Base-by-base conservation (phyloP, 2,329 filamentous ascomycete species). In the Aspergillus phoenicis region DNA sequence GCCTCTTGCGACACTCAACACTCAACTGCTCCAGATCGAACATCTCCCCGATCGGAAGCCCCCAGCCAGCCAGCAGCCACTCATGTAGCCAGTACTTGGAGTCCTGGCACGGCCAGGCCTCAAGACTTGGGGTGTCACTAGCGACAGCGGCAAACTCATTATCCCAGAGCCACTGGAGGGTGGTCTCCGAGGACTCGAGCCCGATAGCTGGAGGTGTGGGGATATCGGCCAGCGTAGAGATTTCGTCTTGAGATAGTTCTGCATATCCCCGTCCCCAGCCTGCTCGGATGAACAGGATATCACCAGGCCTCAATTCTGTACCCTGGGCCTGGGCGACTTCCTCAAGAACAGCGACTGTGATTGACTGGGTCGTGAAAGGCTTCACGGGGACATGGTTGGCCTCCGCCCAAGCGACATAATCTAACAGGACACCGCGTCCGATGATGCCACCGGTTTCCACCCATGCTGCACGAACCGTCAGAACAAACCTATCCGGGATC, bases 11-110 rank as follows among this genome's bases (percentile, higher is more conserved):
- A 28, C 47, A 51, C 26, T 51, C 47, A 15, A 20, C 24, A n/a
- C 47, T 51, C 28, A 51, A 26, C 47, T 17, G 47, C 47, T 51
- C 47, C 4, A 30, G 7, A 30, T 51, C 26, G 52, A 72, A 66
- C 47, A 71, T 47, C 61, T 73, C 70, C 8, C 71, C 71, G 41
- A 73, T 71, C 33, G 70, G 65, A 55, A 70, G 67, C 0, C 71
- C 71, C 70, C 70, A 73, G 1, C 71, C 71, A 13, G 66, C 70
- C 41, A 73, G 59, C n/a, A 72, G 55, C 26, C 68, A 68, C 55
- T 72, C 41, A 20, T 57, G 54, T 7, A 57, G 36, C 17, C 28
- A 57, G 28, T 48, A 51, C 3, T 30, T 28, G 15, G n/a, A 8
- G 47, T 51, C 47, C 26, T 33, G 47, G 28, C 41, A 57, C 22